Evolutionary conservation across 768 basidiomycete species (phyloP).

Genomic region (Lactarius deliciosus): DNA sequence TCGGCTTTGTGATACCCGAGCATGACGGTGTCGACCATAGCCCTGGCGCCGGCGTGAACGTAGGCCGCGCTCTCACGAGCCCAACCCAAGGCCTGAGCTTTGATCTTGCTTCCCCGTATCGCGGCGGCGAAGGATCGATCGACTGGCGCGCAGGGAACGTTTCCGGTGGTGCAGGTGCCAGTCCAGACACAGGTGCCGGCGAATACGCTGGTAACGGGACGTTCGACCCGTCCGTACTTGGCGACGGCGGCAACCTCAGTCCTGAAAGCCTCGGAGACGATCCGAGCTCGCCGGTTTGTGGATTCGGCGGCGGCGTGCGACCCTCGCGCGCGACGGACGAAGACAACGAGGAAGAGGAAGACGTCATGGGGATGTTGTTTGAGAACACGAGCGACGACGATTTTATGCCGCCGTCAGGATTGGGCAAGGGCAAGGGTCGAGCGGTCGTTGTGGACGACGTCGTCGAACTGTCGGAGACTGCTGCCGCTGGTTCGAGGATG

Average conservation of each 20-base stretch:
- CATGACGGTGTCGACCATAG: neutral
- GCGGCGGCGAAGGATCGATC: constrained; percentile 1
- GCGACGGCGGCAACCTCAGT: constrained; percentile 8
- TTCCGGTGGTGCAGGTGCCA: neutral
- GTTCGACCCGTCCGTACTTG: constrained; percentile 27
- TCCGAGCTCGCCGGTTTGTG: neutral
- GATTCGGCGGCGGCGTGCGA: neutral
- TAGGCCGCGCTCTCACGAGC: neutral
- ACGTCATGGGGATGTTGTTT: constrained; percentile 10
- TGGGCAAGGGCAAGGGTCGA: neutral
- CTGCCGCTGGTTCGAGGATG: neutral
- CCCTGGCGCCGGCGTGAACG: neutral
- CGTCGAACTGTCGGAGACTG: neutral
- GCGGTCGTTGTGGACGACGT: neutral
- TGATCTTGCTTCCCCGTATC: neutral
- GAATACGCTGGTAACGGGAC: constrained; percentile 25
- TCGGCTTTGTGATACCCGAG: constrained; percentile 17
- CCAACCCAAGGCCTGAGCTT: neutral
- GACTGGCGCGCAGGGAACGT: constrained; percentile 2
- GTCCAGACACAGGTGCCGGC: neutral
- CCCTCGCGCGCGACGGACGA: neutral
- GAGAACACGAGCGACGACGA: neutral
- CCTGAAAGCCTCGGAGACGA: neutral
- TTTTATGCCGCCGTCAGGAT: neutral
- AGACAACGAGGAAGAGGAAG: constrained; percentile 10